Percentiles rank a stretch among this genome's conserved stretches.
phyloP scores from a whole-genome alignment of 2,329 filamentous ascomycete species.

The Thelonectria discophora region DNA sequence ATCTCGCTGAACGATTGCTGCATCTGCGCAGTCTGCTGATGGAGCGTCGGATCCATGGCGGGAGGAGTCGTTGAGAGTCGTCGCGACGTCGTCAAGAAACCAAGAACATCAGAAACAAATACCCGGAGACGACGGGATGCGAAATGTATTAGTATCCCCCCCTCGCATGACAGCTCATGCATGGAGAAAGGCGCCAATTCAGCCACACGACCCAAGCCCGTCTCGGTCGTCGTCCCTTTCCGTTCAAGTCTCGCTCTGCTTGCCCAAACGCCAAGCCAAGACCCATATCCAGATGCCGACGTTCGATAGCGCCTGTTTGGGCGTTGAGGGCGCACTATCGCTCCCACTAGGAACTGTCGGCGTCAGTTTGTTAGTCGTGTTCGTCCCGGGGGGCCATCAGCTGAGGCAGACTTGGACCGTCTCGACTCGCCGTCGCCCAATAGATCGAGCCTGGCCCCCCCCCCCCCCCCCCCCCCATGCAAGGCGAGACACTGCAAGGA shows the following conservation, averaged over 20 bases:
- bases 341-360: neutral
- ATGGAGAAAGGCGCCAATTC: neutral
- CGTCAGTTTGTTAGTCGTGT: neutral
- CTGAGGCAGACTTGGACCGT: constrained; percentile 12
- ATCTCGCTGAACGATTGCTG: constrained; percentile 10
- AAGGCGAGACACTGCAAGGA: too few relatives aligned
- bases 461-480: too few relatives aligned
- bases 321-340: constrained; percentile 2
- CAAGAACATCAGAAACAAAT: too few relatives aligned
- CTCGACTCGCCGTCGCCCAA: neutral
- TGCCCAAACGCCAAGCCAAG: neutral
- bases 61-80: neutral
- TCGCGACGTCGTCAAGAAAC: neutral
- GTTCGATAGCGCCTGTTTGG: neutral
- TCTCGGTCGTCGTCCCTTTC: neutral
- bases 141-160: neutral
- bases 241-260: neutral
- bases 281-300: neutral
- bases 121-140: neutral
- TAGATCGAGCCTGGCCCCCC: neutral
- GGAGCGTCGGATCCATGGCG: constrained; percentile 11
- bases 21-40: constrained; percentile 10
- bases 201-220: too few relatives aligned
- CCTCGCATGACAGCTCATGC: neutral
- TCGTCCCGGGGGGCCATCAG: neutral